phyloP scores from a whole-genome alignment of 148 eudicot genomes.

The Tetragonia tetragonoides region DNA sequence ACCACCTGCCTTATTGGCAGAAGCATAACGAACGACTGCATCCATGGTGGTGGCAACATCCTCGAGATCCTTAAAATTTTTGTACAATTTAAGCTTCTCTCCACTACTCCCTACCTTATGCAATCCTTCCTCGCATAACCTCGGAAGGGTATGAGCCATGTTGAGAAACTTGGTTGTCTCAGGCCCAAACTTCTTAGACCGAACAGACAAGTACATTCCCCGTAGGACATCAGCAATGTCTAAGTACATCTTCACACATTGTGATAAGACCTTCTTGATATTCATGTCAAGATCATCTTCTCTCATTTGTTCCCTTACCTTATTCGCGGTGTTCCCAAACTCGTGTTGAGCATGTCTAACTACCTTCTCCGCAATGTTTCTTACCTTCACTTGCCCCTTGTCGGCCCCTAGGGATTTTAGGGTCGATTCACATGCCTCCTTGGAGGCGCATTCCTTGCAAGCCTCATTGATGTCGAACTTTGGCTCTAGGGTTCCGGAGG shows the following conservation, averaged over 20 bases:
- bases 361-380: constrained; percentile 15
- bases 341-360: constrained; percentile 15
- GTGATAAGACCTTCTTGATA: constrained; percentile 22
- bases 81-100: constrained; percentile 27
- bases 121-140: constrained; percentile 29
- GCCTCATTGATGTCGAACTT: constrained; percentile 6
- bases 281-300: constrained; percentile 12
- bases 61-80: constrained; percentile 21
- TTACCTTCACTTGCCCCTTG: not conserved
- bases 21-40: constrained; percentile 17
- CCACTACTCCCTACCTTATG: constrained; percentile 27
- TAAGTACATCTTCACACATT: constrained; percentile 34
- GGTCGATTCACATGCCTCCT: not conserved
- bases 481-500: not conserved
- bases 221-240: constrained; percentile 27
- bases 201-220: constrained; percentile 6
- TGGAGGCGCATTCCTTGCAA: constrained; percentile 9
- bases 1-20: constrained; percentile 7
- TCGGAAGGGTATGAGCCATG: constrained; percentile 23
- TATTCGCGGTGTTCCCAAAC: constrained; percentile 17
- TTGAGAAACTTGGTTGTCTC: constrained; percentile 7
- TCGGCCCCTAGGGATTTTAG: constrained; percentile 19
- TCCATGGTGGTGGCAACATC: constrained; percentile 29
- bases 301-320: constrained; percentile 25
- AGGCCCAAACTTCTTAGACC: not conserved